These are phyloP conservation scores for Diaporthe vexans DNA, from an alignment of 2,329 filamentous ascomycete species.

Conservation along the genomic window DNA sequence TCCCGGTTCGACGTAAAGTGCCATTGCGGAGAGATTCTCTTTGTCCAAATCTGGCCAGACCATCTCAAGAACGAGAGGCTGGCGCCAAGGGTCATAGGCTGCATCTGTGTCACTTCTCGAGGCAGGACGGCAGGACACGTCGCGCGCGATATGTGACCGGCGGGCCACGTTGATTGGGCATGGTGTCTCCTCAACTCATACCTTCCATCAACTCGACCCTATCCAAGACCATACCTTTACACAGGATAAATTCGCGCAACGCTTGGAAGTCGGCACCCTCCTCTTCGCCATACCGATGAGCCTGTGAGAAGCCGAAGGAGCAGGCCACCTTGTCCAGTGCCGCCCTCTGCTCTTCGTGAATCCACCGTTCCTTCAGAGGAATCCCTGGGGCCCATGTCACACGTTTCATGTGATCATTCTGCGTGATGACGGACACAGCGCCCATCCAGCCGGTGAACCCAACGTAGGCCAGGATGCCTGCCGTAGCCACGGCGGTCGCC, in stretches of 20 bases:
- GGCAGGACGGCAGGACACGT: constrained; percentile 23
- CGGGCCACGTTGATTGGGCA: constrained; percentile 8
- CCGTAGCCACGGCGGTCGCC: constrained; percentile 84
- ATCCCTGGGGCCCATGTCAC: constrained; percentile 92
- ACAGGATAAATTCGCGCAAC: constrained; percentile 84
- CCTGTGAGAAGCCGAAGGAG: constrained; percentile 92
- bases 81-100: constrained; percentile 26
- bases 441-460: constrained; percentile 86
- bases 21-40: background rate
- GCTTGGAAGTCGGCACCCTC: constrained; percentile 91
- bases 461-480: constrained; percentile 86
- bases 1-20: constrained; percentile 2
- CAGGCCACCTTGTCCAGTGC: constrained; percentile 88
- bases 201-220: constrained; percentile 92
- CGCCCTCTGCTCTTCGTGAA: constrained; percentile 90
- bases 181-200: constrained; percentile 66
- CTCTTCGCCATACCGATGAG: constrained; percentile 86
- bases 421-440: constrained; percentile 84
- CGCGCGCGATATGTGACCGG: constrained; percentile 17
- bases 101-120: constrained; percentile 28
- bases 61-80: constrained; percentile 19
- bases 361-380: constrained; percentile 84
- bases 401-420: constrained; percentile 95
- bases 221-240: constrained; percentile 91
- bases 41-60: constrained; percentile 1